Evolutionary conservation across 805 yeast species (phyloP), one percentile per base, ranked within the genome.

Genomic region (Metschnikowia peoriensis): DNA sequence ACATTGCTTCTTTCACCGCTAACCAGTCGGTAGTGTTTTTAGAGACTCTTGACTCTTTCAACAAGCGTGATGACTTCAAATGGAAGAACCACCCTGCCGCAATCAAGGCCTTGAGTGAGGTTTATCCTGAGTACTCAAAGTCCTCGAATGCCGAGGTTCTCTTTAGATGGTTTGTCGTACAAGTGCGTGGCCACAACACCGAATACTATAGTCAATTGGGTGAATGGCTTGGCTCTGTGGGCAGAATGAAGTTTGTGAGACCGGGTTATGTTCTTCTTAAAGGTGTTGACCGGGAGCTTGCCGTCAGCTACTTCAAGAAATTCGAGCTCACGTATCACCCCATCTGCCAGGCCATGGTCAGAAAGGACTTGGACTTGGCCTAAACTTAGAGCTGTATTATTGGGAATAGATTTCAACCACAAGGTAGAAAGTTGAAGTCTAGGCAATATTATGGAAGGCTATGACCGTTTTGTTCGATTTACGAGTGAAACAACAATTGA

Each of bases 171-270:
- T 89, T 77, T 67, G 75, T 84, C 54, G 77, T 90, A 49, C 84
- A 87, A 59, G 75, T 89, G 7, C 70, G 76, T 0, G 86, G 86
- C 32, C 71, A 76, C 29, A 71, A 82, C 50, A 55, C 64, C 11
- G 67, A 74, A 35, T 72, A 73, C 47, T 80, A 85, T 66, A 71
- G 69, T 51, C 71, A 69, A 42, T 72, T 91, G 44, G 90, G 96
- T 4, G 81, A 82, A 49, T 91, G 96, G 96, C 77, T 91, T 50
- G 96, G 93, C 11, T 84, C 92, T 2, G 94, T 91, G 22, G 97
- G 97, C 17, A 81, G 97, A 75, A 91, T 91, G 97, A 91, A 91
- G 73, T 91, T 85, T 65, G 96, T 89, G 28, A 81, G 97, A 68
- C 96, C 97, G 32, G 89, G 94, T 4, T 90, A 83, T 70, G 78